Evolutionary conservation across 768 basidiomycete species (phyloP).

Genomic region (Xerocomellus chrysenteron): DNA sequence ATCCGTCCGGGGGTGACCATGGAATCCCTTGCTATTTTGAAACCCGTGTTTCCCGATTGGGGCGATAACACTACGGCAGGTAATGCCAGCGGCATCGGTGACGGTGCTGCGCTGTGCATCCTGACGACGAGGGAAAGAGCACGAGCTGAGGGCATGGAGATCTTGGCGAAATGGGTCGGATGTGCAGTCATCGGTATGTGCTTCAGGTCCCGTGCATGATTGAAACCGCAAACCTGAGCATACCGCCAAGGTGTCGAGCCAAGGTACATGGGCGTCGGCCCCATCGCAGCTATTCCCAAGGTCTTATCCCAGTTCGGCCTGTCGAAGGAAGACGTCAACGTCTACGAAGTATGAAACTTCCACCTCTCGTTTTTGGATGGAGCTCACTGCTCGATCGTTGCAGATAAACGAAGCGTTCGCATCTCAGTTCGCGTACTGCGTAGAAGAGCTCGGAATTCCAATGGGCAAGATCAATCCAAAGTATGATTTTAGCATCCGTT

Average conservation of each 20-base stretch:
- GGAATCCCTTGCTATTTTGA: slow-evolving; percentile 74
- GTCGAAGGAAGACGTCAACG: slow-evolving; percentile 68
- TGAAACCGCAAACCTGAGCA: slow-evolving; percentile 4
- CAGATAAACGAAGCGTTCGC: slow-evolving; percentile 92
- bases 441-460: slow-evolving; percentile 74
- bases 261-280: slow-evolving; percentile 74
- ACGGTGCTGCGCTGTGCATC: slow-evolving; percentile 86
- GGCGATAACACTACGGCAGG: slow-evolving; percentile 71
- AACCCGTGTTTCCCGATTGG: slow-evolving; percentile 87
- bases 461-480: slow-evolving; percentile 85
- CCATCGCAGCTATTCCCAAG: slow-evolving; percentile 70
- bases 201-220: background rate
- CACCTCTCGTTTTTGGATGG: background rate
- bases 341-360: slow-evolving; percentile 60
- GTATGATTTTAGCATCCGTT: slow-evolving; percentile 39
- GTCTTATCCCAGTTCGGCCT: slow-evolving; percentile 61
- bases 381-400: background rate
- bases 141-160: slow-evolving; percentile 69
- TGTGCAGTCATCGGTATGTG: slow-evolving; percentile 70
- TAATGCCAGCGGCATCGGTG: slow-evolving; percentile 87
- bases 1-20: slow-evolving; percentile 78
- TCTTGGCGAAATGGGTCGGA: slow-evolving; percentile 82
- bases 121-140: slow-evolving; percentile 80
- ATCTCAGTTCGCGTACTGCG: slow-evolving; percentile 90
- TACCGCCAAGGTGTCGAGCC: slow-evolving; percentile 62